Evolutionary conservation across 202 grass and related monocot genomes (phyloP).

Genomic region (Thinopyrum obtusiflorum): DNA sequence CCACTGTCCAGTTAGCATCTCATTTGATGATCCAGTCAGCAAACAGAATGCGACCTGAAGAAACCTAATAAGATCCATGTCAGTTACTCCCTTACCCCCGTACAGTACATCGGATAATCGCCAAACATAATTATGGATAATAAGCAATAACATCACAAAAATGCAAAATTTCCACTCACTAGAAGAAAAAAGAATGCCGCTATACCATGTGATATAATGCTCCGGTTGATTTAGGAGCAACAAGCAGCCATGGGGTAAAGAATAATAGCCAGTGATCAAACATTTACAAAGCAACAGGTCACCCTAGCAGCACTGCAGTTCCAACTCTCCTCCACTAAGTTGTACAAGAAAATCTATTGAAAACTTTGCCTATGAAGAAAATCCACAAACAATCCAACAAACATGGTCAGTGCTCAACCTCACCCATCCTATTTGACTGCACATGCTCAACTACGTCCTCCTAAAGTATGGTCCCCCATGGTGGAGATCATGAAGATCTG

Average conservation of each 20-base stretch:
- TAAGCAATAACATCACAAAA: not conserved
- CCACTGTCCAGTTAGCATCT: not conserved
- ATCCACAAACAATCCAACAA: conserved; percentile 39
- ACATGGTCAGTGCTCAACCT: conserved; percentile 18
- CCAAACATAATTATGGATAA: not conserved
- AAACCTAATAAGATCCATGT: not conserved
- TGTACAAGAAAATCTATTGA: conserved; percentile 30
- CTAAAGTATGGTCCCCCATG: not conserved
- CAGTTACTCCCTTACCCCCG: not conserved
- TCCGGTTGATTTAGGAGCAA: not conserved
- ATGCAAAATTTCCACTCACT: no score
- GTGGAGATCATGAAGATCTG: conserved; percentile 32
- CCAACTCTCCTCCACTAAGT: not conserved
- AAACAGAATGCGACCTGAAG: not conserved
- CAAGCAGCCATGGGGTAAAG: conserved; percentile 30
- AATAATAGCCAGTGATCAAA: conserved; percentile 20
- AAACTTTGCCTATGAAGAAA: conserved; percentile 33
- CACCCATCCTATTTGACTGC: conserved; percentile 13
- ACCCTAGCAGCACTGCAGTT: conserved; percentile 10
- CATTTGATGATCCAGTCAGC: not conserved
- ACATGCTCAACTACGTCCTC: conserved; percentile 20
- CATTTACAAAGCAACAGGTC: conserved; percentile 34
- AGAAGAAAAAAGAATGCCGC: not conserved
- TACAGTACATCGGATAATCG: not conserved
- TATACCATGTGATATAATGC: not conserved